Base-by-base conservation (phyloP, 1,284 basidiomycete genomes). In the Pseudozyma pruni region DNA sequence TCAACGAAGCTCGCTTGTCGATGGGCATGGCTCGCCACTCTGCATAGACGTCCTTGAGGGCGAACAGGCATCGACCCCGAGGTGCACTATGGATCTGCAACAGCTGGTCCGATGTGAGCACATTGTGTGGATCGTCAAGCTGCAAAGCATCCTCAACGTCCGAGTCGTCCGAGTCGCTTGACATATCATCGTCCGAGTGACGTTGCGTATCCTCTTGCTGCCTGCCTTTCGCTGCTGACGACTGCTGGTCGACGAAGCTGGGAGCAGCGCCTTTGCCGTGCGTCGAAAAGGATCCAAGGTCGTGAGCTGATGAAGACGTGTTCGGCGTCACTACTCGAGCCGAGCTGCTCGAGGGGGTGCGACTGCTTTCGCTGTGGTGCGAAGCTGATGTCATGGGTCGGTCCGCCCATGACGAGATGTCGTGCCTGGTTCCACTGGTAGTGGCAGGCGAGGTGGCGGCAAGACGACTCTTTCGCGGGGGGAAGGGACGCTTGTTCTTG, bases 401-500 rank as follows among this genome's bases (percentile, higher is more conserved):
- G 25, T 60, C 64, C 1, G 49, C 58, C 64, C 53, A 57, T 2
- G 52, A 31, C 16, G 37, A 37, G 31, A 27, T 2, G 17, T 14
- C 13, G 20, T 32, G 14, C 9, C 40, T 23, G 17, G 43, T 20
- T 14, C 9, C 5, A 17, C 17, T 39, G 31, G 16, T 13, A 11
- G 33, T 35, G 17, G 25, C 16, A 10, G 42, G 19, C 17, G 42
- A 20, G 40, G 49, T 19, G 11, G n/a, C 13, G 11, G 25, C 31
- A 9, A 9, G 16, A 20, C 60, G 46, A 22, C 45, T 53, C 50
- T 61, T 61, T 2, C 64, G 58, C 35, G 61, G 61, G 20, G 64
- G 64, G 22, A 69, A 69, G 20, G 59, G 50, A 2, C 50, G 66
- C 29, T 69, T 69, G 51, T 69, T 69, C 46, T 69, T 62, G 11